Evolutionary conservation across 2,329 filamentous ascomycete species (phyloP).

Genomic region (Dactylellina sp.): DNA sequence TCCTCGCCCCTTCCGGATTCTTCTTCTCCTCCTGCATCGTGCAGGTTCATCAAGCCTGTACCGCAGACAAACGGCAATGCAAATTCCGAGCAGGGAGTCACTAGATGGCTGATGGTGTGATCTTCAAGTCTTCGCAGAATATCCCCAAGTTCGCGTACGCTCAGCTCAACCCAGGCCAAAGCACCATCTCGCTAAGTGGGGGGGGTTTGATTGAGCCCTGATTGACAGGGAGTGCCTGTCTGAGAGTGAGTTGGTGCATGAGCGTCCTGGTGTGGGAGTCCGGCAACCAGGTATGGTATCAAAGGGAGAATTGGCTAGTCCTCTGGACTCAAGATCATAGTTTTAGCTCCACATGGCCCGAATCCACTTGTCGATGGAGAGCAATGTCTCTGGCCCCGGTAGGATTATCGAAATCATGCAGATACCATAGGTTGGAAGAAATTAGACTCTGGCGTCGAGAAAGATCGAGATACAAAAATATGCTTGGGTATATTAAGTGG

Average conservation of each 20-base stretch:
- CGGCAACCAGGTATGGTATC: constrained; percentile 43
- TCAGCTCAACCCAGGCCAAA: no score
- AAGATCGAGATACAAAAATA: no score
- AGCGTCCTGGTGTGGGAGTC: constrained; percentile 38
- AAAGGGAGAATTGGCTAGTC: background rate
- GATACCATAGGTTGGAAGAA: no score
- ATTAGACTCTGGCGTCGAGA: no score
- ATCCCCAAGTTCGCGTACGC: no score
- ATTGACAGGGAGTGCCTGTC: constrained; percentile 10
- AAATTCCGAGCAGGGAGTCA: background rate
- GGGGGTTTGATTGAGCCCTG: constrained; percentile 4
- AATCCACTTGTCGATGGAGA: no score
- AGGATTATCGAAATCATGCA: no score
- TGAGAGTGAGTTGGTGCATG: background rate
- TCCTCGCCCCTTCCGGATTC: background rate
- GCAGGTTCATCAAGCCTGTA: background rate
- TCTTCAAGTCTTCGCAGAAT: constrained; percentile 25
- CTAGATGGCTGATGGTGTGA: background rate
- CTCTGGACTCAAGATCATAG: background rate
- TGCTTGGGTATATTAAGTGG: no score
- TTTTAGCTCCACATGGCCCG: background rate
- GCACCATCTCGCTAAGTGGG: constrained; percentile 21
- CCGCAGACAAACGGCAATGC: background rate
- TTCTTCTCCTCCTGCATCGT: constrained; percentile 1
- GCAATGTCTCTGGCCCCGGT: no score